Percentiles rank a stretch among this genome's conserved stretches.
These are phyloP conservation scores for Trifolium pratense DNA, from an alignment of 306 rosid genomes.

Conservation along the genomic window DNA sequence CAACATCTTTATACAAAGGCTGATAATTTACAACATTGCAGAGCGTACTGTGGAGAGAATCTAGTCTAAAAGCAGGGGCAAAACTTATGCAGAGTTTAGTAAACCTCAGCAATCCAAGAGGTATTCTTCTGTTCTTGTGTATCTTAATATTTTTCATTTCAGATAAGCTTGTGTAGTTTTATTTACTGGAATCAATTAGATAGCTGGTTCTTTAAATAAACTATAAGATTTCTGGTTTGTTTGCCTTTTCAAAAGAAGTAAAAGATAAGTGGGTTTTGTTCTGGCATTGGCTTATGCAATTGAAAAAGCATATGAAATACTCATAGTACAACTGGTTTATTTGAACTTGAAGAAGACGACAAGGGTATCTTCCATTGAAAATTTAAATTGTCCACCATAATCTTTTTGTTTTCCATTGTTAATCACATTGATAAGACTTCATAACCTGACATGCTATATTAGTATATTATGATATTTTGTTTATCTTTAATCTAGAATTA, in stretches of 20 bases:
- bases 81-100: constrained; percentile 62
- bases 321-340: constrained; percentile 21
- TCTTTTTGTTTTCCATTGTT: constrained; percentile 33
- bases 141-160: background rate
- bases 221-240: constrained; percentile 28
- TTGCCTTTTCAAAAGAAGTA: constrained; percentile 24
- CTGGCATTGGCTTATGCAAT: constrained; percentile 28
- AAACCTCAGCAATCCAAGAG: constrained; percentile 63
- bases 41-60: constrained; percentile 72
- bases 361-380: constrained; percentile 36
- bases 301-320: constrained; percentile 4
- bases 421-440: constrained; percentile 34
- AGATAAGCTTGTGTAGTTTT: constrained; percentile 23
- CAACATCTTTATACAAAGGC: constrained; percentile 26
- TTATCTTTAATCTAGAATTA: constrained; percentile 3
- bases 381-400: constrained; percentile 17
- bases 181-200: constrained; percentile 22
- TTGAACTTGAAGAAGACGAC: constrained; percentile 38
- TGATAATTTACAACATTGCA: constrained; percentile 58
- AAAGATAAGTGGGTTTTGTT: constrained; percentile 35
- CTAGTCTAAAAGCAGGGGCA: constrained; percentile 63
- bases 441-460: background rate
- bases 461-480: constrained; percentile 22
- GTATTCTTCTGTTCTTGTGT: constrained; percentile 45
- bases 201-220: background rate